phyloP scores from a whole-genome alignment of 441 rosid genomes.

The Populus tomentosa region DNA sequence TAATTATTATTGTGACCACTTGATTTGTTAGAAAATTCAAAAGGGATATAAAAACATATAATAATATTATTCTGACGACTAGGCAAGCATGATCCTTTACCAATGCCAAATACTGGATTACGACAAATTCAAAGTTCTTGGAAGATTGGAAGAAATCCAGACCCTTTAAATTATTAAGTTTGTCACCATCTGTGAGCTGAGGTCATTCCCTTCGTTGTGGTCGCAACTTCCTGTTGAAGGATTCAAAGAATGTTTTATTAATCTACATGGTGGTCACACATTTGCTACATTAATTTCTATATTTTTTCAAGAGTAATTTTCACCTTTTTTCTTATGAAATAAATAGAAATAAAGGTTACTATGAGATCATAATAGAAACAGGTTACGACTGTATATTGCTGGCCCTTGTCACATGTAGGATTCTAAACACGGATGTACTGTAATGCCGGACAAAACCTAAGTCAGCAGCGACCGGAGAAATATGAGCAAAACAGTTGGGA shows the following conservation, averaged over 20 bases:
- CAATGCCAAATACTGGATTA: not conserved
- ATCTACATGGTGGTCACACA: not conserved
- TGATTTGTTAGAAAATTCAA: not conserved
- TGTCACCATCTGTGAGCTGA: not conserved
- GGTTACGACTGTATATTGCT: not conserved
- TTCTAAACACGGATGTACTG: too few relatives aligned
- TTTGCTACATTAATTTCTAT: not conserved
- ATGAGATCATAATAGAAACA: not conserved
- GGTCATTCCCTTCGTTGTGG: not conserved
- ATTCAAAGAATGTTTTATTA: not conserved
- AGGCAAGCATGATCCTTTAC: not conserved
- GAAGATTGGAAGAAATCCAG: not conserved
- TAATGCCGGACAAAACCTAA: too few relatives aligned
- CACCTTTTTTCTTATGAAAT: not conserved
- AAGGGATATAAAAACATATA: not conserved
- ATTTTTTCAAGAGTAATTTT: too few relatives aligned
- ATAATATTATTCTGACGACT: not conserved
- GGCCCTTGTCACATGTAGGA: too few relatives aligned
- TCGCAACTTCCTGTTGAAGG: not conserved
- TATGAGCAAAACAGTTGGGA: not conserved
- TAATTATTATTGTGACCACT: constrained; percentile 7
- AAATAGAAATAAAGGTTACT: not conserved
- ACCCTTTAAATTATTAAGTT: not conserved
- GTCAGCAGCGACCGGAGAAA: not conserved
- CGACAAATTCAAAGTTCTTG: not conserved